Evolutionary conservation across 2,329 filamentous ascomycete genomes (phyloP), one percentile per base, ranked within the genome.

Genomic region (Verticillium tricorpus): DNA sequence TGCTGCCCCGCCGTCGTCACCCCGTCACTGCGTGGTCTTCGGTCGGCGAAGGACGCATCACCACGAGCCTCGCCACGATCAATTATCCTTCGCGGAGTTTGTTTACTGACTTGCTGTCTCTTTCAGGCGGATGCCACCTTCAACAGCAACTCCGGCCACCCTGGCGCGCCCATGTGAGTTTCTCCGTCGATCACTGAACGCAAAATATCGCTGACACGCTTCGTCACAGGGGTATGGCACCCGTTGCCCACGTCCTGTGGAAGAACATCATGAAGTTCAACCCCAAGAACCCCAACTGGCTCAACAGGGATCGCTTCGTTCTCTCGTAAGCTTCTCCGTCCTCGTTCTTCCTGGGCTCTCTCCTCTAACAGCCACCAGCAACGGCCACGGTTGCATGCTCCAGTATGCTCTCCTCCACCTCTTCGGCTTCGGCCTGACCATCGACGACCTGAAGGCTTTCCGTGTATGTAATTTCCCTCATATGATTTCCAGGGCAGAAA

Each of bases 241-340:
- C 95, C 66, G 88, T 93, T 74, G 89, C 95, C 78, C 95, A 98
- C 85, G 92, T 98, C 73, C 88, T 99, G 68, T 99, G 92, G 84
- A 96, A 97, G 88, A 96, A 95, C 80, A 96, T 97, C 86, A 92
- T 99, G 92, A 96, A 82, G 78, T 99, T 97, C 87, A 99, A 98
- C 89, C 95, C 95, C 73, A 96, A 97, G 89, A 97, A 97, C 87
- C 92, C 95, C 71, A 85, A 92, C 68, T 99, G 93, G 93, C 74
- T 95, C 72, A 98, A 98, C 88, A 90, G 95, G 75, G 95, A 99
- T 82, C 91, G 95, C 78, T 99, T 99, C 76, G 93, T 99, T 66
- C 93, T 99, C 77, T 99, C 95, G 93, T 97, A 87, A 86, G 93
- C 90, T 22, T 55, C 54, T 58, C 34, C 56, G 19, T 32, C 35